Evolutionary conservation across 2,329 filamentous ascomycete genomes (phyloP), one percentile per base, ranked within the genome.

Genomic region (Ophiostoma montium): DNA sequence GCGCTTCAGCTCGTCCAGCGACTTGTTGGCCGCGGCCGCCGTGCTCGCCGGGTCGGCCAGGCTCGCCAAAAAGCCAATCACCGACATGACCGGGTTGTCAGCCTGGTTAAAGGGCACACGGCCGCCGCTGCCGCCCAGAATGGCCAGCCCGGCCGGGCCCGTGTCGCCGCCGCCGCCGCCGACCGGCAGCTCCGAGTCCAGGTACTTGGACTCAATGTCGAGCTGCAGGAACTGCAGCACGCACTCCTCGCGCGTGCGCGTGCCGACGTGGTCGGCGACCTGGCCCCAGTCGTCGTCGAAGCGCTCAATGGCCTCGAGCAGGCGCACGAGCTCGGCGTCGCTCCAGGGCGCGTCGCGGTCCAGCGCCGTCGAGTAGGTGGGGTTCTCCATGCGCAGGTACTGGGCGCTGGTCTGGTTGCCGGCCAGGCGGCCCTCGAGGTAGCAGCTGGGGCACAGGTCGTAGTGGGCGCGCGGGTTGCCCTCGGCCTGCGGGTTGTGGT

Each of bases 221-320:
- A 98, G 73, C 61, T 95, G 88, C 55, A 98, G 66, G 70, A 98
- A 98, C 63, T 95, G 92, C 58, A 96, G 75, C 15, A 96, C 90
- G 63, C 92, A 98, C 67, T 98, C 90, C 64, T 98, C 94, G 48
- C 87, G 77, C 2, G 88, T 95, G 52, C 90, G 82, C 3, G 87
- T 94, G 45, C 85, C 85, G 39, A 98, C 92, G 60, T 95, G 86
- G 54, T 90, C 87, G 1, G 94, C 82, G 56, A 98, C 89, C 59
- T 86, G 80, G 51, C 85, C 83, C 92, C 92, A 98, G 66, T 96
- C 87, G 53, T 96, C 90, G 56, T 96, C 90, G 58, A 90, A 95
- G 58, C 84, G 78, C 67, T 98, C 92, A 45, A 98, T 71, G 9
- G 80, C 94, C 64, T 98, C 92, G 7, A 98, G 75, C 35, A 98